Percentiles rank a stretch among this genome's conserved stretches.
Evolutionary conservation across 208 protist species (phyloP).

Genomic region (Trypanosomatidae sp.): DNA sequence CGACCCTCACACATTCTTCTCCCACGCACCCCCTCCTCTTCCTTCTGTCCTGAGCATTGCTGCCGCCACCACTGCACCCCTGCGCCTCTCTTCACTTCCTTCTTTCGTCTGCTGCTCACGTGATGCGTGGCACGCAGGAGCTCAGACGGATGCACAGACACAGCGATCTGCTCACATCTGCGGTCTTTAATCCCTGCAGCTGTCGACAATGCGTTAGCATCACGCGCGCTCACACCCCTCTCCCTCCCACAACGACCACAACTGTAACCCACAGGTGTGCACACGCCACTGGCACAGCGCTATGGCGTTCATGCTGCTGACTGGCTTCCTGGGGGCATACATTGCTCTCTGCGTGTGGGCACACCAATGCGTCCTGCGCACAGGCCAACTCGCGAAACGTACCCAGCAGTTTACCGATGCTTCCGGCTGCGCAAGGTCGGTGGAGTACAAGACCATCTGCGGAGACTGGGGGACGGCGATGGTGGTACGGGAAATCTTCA

Average conservation of each 20-base stretch:
- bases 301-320: slow-evolving; percentile 4
- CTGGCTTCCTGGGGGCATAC: slow-evolving; percentile 1
- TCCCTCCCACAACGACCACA: neutral
- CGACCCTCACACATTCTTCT: neutral
- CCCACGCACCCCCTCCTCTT: neutral
- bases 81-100: neutral
- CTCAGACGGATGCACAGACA: neutral
- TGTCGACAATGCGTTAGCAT: neutral
- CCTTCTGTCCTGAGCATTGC: neutral
- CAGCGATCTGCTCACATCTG: neutral
- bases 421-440: neutral
- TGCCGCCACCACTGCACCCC: neutral
- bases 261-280: neutral
- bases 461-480: slow-evolving; percentile 36
- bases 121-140: neutral
- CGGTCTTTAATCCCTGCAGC: neutral
- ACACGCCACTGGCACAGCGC: neutral
- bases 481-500: slow-evolving; percentile 42
- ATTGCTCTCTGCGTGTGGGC: slow-evolving; percentile 8
- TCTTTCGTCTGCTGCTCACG: neutral
- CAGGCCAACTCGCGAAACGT: slow-evolving; percentile 7
- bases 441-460: slow-evolving; percentile 20
- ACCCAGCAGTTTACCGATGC: slow-evolving; percentile 1
- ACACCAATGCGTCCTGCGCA: slow-evolving; percentile 18
- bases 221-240: neutral